Base-by-base conservation (phyloP, 352 stramenopile species). In the Phytophthora litchii region DNA sequence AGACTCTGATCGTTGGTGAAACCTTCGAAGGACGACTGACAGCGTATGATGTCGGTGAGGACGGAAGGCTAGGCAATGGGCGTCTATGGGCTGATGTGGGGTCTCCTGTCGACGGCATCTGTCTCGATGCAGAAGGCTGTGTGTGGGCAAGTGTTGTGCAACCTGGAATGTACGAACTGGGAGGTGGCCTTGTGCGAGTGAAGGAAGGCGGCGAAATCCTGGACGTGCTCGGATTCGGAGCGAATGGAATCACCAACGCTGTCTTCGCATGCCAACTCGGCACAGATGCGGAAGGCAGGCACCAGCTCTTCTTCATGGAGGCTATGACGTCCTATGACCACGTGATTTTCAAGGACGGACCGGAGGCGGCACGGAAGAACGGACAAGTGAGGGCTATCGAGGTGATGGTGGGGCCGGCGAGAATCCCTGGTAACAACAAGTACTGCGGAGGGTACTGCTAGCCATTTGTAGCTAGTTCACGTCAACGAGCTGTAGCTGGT, bases 391-490 rank as follows among this genome's bases (percentile, higher is more conserved):
- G 76, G 46, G 47, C 58, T 19, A 77, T 88, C 31, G 50, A 72
- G 9, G 74, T 86, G 44, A 20, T 40, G 6, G 74, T 88, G 4
- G 76, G 78, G 0, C 76, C 78, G 0, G 78, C 78, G 9, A 45
- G 46, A 9, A 76, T 73, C 37, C 23, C 49, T 0, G 46, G 45
- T 32, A 78, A 72, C 48, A 34, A 41, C 3, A 58, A 61, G 34
- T 88, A 88, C 70, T 80, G 74, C 54, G 76, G 72, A 31, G 79
- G 79, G 19, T 86, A 84, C 47, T 89, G 76, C 53, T 86, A 41
- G 16, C 20, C 21, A 4, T 25, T 10, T 23, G 20, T 5, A 27
- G 12, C 12, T 56, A 55, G 45, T 53, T 59, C 47, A 59, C 56
- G 56, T 65, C 48, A 54, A 59, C 56, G n/a, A 37, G 52, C 23